phyloP scores from a whole-genome alignment of 1,284 basidiomycete genomes.

The Marasmius tenuissimus region DNA sequence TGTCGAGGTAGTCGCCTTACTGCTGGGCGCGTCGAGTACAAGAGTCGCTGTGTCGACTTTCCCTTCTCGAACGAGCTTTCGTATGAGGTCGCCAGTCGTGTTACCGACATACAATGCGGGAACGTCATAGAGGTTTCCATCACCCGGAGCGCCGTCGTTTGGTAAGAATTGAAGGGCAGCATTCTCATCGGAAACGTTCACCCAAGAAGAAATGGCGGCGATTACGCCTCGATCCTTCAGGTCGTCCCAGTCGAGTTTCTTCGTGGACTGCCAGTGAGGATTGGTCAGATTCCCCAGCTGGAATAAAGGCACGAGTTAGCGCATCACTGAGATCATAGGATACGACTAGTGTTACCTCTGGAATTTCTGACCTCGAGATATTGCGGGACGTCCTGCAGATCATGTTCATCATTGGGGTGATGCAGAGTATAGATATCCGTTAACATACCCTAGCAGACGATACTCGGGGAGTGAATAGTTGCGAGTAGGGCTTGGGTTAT shows the following conservation, averaged over 20 bases:
- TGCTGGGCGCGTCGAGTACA: constrained; percentile 26
- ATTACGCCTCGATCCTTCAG: constrained; percentile 19
- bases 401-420: background rate
- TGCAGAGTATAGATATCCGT: background rate
- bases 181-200: constrained; percentile 27
- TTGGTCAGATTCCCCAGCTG: constrained; percentile 29
- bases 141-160: constrained; percentile 24
- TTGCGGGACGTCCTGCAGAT: constrained; percentile 21
- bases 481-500: constrained; percentile 28
- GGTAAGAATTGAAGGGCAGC: constrained; percentile 28
- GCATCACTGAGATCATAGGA: background rate
- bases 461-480: constrained; percentile 29
- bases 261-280: constrained; percentile 28
- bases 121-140: constrained; percentile 23
- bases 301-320: background rate
- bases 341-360: constrained; percentile 7
- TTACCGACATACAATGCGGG: constrained; percentile 28
- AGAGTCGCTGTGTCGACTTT: constrained; percentile 23
- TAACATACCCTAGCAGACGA: constrained; percentile 22
- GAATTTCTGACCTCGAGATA: constrained; percentile 18
- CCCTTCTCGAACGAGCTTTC: constrained; percentile 17
- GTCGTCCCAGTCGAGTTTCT: constrained; percentile 23
- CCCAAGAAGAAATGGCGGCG: constrained; percentile 26
- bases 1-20: constrained; percentile 19
- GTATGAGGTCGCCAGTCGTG: constrained; percentile 26